Percentiles rank a stretch among this genome's conserved stretches.
These are phyloP conservation scores for Coemansia sp. DNA, from an alignment of 192 early-diverging fungal species.

Conservation along the genomic window DNA sequence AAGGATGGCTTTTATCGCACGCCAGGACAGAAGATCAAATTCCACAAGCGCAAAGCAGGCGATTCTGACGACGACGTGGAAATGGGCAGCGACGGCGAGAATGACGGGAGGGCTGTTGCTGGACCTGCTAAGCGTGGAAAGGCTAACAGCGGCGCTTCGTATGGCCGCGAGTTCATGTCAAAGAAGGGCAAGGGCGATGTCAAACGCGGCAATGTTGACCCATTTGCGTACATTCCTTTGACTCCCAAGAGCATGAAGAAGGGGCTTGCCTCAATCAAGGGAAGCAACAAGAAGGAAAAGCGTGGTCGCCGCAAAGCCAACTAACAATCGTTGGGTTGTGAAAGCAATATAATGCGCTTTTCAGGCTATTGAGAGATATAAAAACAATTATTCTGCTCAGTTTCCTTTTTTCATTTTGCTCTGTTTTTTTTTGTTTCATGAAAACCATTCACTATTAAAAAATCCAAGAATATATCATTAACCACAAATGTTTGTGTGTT, in stretches of 20 bases:
- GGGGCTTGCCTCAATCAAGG: conserved; percentile 43
- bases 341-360: conserved; percentile 8
- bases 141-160: conserved; percentile 24
- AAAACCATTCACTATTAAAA: too few relatives aligned
- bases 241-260: conserved; percentile 56
- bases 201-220: conserved; percentile 82
- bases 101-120: neutral
- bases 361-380: neutral
- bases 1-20: conserved; percentile 86
- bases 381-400: neutral
- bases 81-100: conserved; percentile 70
- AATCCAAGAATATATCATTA: too few relatives aligned
- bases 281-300: conserved; percentile 51
- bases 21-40: conserved; percentile 84
- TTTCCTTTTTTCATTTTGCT: neutral
- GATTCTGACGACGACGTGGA: conserved; percentile 62
- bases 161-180: conserved; percentile 73
- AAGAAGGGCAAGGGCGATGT: conserved; percentile 92
- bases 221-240: conserved; percentile 95
- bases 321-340: neutral
- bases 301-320: conserved; percentile 17
- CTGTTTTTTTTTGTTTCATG: neutral
- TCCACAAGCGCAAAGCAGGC: conserved; percentile 70
- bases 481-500: too few relatives aligned
- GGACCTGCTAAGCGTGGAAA: conserved; percentile 36